A percentile compares a stretch with the other conserved stretches of the same genome.
Conservation (phyloP, 768 basidiomycete species). For the Chalciporus sphaerocephalus region DNA sequence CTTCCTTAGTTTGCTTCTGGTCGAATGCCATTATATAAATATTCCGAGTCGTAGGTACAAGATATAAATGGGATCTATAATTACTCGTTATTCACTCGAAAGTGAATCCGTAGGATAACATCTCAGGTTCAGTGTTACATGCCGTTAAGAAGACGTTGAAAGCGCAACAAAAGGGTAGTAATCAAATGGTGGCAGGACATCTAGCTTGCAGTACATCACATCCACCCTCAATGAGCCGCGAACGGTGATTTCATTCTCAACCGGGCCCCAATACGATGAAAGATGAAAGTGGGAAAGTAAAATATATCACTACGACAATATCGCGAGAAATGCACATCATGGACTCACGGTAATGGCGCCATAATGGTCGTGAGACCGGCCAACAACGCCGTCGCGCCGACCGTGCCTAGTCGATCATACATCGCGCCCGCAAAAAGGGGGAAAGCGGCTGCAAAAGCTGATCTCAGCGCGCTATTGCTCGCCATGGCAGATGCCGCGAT, state of each 20-base stretch:
- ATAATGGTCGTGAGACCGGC: conserved; percentile 60
- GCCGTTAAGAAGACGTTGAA: too few relatives aligned
- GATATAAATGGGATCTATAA: too few relatives aligned
- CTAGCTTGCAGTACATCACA: too few relatives aligned
- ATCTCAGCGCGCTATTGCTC: conserved; percentile 54
- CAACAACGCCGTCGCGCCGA: conserved; percentile 68
- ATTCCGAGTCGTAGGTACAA: too few relatives aligned
- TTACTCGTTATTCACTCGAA: too few relatives aligned
- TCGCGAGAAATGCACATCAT: neutral
- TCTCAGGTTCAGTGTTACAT: too few relatives aligned
- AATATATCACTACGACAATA: neutral
- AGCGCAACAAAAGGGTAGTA: too few relatives aligned
- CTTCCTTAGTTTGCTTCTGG: neutral
- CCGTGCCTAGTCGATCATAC: conserved; percentile 55
- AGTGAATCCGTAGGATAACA: too few relatives aligned
- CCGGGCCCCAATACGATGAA: conserved; percentile 43
- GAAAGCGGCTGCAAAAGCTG: conserved; percentile 46
- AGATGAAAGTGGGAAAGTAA: conserved; percentile 39
- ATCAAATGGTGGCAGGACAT: too few relatives aligned
- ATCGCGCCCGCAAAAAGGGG: conserved; percentile 50
- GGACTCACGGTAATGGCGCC: conserved; percentile 56
- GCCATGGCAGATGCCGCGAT: conserved; percentile 61
- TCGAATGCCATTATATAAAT: too few relatives aligned
- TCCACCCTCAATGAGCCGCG: conserved; percentile 23
- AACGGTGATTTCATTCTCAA: conserved; percentile 44